Conservation (phyloP, 345 rosid species). For the Salix koriyanagi region DNA sequence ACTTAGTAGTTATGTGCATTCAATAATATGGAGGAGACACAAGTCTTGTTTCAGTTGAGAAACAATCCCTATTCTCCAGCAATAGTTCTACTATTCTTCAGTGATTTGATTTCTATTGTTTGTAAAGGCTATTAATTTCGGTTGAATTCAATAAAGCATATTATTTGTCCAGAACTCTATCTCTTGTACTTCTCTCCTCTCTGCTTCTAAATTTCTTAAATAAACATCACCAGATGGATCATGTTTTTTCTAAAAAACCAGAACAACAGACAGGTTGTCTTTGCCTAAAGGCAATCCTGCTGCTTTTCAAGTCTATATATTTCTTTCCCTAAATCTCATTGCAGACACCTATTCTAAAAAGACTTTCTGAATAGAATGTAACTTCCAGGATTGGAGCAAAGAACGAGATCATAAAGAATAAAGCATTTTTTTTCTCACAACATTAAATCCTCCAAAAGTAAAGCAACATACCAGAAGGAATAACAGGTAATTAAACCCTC, state of each 20-base stretch:
- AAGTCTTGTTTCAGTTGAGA: too few species aligned
- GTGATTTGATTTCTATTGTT: too few species aligned
- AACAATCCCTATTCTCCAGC: not conserved
- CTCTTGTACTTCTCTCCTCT: too few species aligned
- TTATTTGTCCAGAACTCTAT: too few species aligned
- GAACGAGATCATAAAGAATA: not conserved
- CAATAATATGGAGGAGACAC: not conserved
- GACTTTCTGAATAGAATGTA: not conserved
- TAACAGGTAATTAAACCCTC: slow-evolving; percentile 42
- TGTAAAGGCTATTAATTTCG: not conserved
- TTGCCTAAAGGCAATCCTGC: too few species aligned
- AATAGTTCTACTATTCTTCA: too few species aligned
- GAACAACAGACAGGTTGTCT: too few species aligned
- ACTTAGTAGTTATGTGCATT: too few species aligned
- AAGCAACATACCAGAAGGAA: slow-evolving; percentile 23
- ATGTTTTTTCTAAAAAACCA: too few species aligned
- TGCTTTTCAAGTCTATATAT: not conserved
- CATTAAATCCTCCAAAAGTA: not conserved
- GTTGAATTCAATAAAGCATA: not conserved
- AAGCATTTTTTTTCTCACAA: not conserved
- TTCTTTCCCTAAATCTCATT: not conserved
- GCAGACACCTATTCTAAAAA: not conserved
- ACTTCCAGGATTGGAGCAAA: not conserved
- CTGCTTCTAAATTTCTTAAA: too few species aligned
- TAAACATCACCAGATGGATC: too few species aligned